A percentile compares a stretch with the other conserved stretches of the same genome.
These are phyloP conservation scores for Tolypocladium cylindrosporum DNA, from an alignment of 2,329 filamentous ascomycete genomes.

Conservation along the genomic window DNA sequence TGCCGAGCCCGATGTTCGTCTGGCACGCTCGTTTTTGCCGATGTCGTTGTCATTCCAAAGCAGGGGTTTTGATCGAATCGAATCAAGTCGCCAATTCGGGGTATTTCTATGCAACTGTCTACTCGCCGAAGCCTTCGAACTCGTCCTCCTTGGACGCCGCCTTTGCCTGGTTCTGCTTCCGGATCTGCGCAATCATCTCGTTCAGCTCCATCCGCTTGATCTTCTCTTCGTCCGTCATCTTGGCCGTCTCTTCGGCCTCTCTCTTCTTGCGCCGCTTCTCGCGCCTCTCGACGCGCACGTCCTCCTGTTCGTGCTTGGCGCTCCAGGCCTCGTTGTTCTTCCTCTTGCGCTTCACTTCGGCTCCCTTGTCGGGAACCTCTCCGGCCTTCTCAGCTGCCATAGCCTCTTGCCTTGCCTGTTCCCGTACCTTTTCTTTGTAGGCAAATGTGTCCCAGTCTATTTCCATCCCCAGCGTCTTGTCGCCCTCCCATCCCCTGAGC, in stretches of 20 bases:
- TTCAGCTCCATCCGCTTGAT: conserved; percentile 52
- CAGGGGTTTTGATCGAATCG: not conserved
- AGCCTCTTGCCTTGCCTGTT: conserved; percentile 51
- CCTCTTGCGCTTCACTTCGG: conserved; percentile 43
- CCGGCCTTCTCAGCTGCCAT: conserved; percentile 37
- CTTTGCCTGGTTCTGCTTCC: conserved; percentile 42
- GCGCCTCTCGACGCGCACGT: conserved; percentile 47
- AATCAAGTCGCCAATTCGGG: not conserved
- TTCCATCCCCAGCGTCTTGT: conserved; percentile 50
- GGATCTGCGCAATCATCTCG: conserved; percentile 54
- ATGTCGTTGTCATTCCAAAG: not conserved
- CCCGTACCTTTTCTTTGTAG: conserved; percentile 63
- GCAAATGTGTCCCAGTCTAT: conserved; percentile 59
- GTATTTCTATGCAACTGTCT: conserved; percentile 5
- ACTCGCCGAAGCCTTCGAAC: conserved; percentile 51
- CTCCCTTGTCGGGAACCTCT: conserved; percentile 25
- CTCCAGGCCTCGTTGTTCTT: conserved; percentile 65
- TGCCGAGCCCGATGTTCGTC: too few species aligned
- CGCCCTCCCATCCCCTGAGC: conserved; percentile 61
- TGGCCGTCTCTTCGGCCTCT: conserved; percentile 51
- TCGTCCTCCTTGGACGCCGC: conserved; percentile 32
- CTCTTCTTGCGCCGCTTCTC: conserved; percentile 55
- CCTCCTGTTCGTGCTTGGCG: conserved; percentile 56
- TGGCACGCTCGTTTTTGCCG: not conserved
- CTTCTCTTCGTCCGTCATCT: conserved; percentile 63